These are phyloP conservation scores for Solanum pennellii DNA, from an alignment of 257 asterid species.

Conservation along the genomic window DNA sequence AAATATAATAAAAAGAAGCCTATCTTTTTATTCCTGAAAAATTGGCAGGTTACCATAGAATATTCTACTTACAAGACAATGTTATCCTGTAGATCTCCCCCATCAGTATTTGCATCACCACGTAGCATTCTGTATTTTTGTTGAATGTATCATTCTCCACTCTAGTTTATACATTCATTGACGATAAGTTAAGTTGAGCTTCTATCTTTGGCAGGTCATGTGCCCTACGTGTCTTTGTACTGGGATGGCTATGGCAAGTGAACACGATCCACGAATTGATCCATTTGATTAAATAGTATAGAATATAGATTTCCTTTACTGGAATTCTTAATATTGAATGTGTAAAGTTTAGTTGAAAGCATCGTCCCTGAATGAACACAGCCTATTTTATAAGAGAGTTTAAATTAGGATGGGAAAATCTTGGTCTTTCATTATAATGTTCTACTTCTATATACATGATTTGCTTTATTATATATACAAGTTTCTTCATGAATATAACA, in stretches of 20 bases:
- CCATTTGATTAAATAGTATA: constrained; percentile 48
- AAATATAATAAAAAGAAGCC: neutral
- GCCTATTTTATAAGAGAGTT: neutral
- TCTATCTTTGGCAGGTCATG: constrained; percentile 58
- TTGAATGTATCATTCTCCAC: neutral
- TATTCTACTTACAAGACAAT: neutral
- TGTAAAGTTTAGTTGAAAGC: neutral
- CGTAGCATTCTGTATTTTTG: neutral
- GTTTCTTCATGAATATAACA: neutral
- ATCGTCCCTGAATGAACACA: neutral
- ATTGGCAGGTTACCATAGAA: neutral
- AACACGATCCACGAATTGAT: constrained; percentile 88
- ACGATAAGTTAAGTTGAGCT: neutral
- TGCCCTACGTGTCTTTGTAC: constrained; percentile 98
- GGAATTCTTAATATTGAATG: neutral
- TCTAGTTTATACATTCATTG: neutral
- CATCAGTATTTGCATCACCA: neutral
- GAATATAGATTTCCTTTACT: neutral
- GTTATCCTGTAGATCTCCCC: neutral
- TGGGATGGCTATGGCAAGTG: constrained; percentile 97
- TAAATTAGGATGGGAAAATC: neutral
- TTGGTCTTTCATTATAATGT: neutral
- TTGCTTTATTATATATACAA: too few species aligned
- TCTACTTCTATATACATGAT: neutral
- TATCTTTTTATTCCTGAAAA: neutral